Evolutionary conservation across 2,329 filamentous ascomycete genomes (phyloP), one percentile per base, ranked within the genome.

Genomic region (Aspergillus neoniger): DNA sequence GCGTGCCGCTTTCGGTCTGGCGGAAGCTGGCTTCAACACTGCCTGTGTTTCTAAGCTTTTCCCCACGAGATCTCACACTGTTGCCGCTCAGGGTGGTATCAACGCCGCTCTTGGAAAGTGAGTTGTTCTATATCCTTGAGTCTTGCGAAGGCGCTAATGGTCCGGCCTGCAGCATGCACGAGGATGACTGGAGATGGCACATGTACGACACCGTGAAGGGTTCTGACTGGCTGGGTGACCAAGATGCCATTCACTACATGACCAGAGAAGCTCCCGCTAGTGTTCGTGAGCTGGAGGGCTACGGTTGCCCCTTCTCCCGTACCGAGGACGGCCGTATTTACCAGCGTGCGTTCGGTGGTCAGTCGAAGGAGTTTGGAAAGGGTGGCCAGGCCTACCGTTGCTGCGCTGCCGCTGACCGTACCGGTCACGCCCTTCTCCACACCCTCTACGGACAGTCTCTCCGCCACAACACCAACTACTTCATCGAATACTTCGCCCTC

Each of bases 181-280:
- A 94, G 83, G 93, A 97, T 74, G 92, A 97, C 82, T 97, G 93
- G 93, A 88, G 92, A 84, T 97, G 93, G 93, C 93, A 97, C 82
- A 97, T 97, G 93, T 97, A 97, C 84, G 93, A 97, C 79, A 97
- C 93, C 47, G 93, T 97, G 76, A 97, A 97, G 85, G 93, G 93
- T 67, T 96, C 91, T 67, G 93, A 97, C 83, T 97, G 93, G 93
- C 87, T 97, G 55, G 93, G 93, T 79, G 93, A 97, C 79, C 93
- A 97, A 81, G 93, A 97, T 77, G 93, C 93, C 67, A 97, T 97
- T 75, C 93, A 97, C 82, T 97, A 97, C 83, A 97, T 97, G 93
- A 97, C 93, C 72, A 87, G 92, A 74, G 93, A 97, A 82, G 93
- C 93, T 63, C 92, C 93, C 36, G 88, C 89, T 63, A 94, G 91